phyloP scores from a whole-genome alignment of 495 filamentous ascomycete genomes.

The Penicillium desertorum region DNA sequence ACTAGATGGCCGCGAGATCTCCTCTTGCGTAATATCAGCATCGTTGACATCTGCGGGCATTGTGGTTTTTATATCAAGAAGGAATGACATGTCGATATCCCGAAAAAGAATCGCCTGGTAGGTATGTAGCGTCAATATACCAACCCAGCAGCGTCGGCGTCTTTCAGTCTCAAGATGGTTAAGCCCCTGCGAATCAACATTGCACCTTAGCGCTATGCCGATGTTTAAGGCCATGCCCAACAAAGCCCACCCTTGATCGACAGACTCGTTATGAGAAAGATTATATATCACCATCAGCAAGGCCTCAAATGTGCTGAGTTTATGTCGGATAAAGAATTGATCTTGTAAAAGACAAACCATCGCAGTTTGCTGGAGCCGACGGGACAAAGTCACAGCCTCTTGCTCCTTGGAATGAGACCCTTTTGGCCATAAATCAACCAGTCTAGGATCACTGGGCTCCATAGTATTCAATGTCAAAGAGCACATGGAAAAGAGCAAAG shows the following conservation, averaged over 20 bases:
- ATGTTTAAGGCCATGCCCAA: conserved; percentile 25
- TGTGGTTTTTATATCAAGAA: conserved; percentile 13
- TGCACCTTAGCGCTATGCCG: conserved; percentile 20
- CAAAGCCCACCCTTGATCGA: conserved; percentile 22
- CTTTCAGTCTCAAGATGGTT: conserved; percentile 16
- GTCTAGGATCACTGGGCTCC: conserved; percentile 15
- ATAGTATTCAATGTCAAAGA: conserved; percentile 16
- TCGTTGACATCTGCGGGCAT: conserved; percentile 25
- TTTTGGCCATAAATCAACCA: conserved; percentile 11
- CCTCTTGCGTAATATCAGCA: conserved; percentile 15
- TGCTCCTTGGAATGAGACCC: not conserved
- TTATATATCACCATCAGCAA: conserved; percentile 23
- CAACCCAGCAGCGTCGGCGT: conserved; percentile 28
- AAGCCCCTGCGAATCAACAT: conserved; percentile 4
- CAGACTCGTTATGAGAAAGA: conserved; percentile 18
- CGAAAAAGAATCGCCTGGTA: conserved; percentile 24
- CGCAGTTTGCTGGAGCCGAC: conserved; percentile 3
- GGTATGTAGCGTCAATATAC: conserved; percentile 21
- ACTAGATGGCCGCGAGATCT: conserved; percentile 10
- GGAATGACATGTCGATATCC: conserved; percentile 23
- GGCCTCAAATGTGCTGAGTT: conserved; percentile 22
- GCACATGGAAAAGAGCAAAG: conserved; percentile 21
- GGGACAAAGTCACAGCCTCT: not conserved
- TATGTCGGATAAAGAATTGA: conserved; percentile 15
- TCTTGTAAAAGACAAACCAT: conserved; percentile 18